A percentile compares a stretch with the other conserved stretches of the same genome.
These are phyloP conservation scores for Fraxinus greggii DNA, from an alignment of 305 asterid species.

Conservation along the genomic window DNA sequence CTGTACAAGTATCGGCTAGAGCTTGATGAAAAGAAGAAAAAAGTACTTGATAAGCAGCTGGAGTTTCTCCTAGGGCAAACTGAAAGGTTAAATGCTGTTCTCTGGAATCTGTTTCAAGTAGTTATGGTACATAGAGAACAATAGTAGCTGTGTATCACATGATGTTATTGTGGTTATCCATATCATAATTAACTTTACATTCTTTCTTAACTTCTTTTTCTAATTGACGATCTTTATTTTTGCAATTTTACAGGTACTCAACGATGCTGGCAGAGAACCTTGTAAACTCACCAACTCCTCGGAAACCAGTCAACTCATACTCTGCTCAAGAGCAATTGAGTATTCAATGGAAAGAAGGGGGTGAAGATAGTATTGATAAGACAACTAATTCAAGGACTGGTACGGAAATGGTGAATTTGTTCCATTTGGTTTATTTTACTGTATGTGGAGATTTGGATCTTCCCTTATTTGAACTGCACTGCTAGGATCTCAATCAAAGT, in stretches of 20 bases:
- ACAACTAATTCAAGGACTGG: slow-evolving; percentile 52
- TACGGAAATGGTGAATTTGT: slow-evolving; percentile 29
- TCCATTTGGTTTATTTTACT: slow-evolving; percentile 20
- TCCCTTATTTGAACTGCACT: slow-evolving; percentile 38
- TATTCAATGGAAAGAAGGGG: slow-evolving; percentile 35
- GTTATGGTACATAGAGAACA: neutral
- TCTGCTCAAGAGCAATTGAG: slow-evolving; percentile 43
- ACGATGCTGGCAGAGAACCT: slow-evolving; percentile 99
- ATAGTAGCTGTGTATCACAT: neutral
- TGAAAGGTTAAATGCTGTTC: slow-evolving; percentile 58
- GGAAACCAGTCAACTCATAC: slow-evolving; percentile 40
- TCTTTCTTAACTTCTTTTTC: slow-evolving; percentile 8
- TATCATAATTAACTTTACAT: neutral
- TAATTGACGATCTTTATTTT: slow-evolving; percentile 9
- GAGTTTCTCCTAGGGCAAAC: slow-evolving; percentile 99
- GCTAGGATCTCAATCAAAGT: slow-evolving; percentile 74
- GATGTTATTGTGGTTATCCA: neutral
- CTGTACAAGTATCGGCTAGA: slow-evolving; percentile 90
- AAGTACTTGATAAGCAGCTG: slow-evolving; percentile 91
- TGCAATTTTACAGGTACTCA: slow-evolving; percentile 63
- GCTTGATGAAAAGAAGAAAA: slow-evolving; percentile 89
- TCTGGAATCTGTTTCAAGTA: neutral
- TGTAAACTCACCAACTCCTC: slow-evolving; percentile 53
- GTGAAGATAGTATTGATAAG: slow-evolving; percentile 35
- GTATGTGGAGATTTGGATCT: slow-evolving; percentile 18